Percentiles rank a stretch among this genome's conserved stretches.
Evolutionary conservation across 2,329 filamentous ascomycete species (phyloP).

Genomic region (Aspergillus sp.): DNA sequence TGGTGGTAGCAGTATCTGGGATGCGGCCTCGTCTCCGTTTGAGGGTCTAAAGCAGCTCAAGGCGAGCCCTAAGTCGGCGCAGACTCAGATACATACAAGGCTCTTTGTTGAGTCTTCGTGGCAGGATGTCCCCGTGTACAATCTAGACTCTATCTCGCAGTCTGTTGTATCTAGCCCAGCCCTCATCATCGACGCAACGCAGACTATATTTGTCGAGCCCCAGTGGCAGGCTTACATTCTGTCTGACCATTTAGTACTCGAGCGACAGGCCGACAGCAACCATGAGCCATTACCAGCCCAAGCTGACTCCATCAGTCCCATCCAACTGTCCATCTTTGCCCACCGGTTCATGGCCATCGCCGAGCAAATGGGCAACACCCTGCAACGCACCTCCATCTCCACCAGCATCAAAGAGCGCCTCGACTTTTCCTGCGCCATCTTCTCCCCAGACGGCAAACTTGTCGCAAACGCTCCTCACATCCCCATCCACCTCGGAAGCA

Average conservation of each 20-base stretch:
- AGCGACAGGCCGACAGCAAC: slow-evolving; percentile 34
- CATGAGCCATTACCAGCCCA: slow-evolving; percentile 26
- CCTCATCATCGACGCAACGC: slow-evolving; percentile 69
- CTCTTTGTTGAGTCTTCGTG: slow-evolving; percentile 31
- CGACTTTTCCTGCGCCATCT: slow-evolving; percentile 80
- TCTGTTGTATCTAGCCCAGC: slow-evolving; percentile 57
- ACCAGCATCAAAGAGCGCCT: slow-evolving; percentile 82
- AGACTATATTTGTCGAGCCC: slow-evolving; percentile 89
- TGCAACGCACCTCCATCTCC: slow-evolving; percentile 58
- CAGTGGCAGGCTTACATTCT: slow-evolving; percentile 73
- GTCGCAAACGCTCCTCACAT: slow-evolving; percentile 73
- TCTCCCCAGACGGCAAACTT: slow-evolving; percentile 65
- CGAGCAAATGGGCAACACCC: slow-evolving; percentile 58
- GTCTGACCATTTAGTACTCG: slow-evolving; percentile 85
- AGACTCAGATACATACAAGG: slow-evolving; percentile 47
- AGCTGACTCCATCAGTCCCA: slow-evolving; percentile 40
- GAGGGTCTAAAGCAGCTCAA: neutral
- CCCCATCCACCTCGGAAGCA: slow-evolving; percentile 76
- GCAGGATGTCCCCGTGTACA: slow-evolving; percentile 25
- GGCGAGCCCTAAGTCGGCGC: neutral
- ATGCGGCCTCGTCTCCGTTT: neutral
- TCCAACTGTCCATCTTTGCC: slow-evolving; percentile 55
- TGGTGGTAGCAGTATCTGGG: slow-evolving; percentile 31
- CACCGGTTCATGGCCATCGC: slow-evolving; percentile 62
- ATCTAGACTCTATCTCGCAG: slow-evolving; percentile 22